Base-by-base conservation (phyloP, 805 yeast species). In the Ogataea degrootiae region DNA sequence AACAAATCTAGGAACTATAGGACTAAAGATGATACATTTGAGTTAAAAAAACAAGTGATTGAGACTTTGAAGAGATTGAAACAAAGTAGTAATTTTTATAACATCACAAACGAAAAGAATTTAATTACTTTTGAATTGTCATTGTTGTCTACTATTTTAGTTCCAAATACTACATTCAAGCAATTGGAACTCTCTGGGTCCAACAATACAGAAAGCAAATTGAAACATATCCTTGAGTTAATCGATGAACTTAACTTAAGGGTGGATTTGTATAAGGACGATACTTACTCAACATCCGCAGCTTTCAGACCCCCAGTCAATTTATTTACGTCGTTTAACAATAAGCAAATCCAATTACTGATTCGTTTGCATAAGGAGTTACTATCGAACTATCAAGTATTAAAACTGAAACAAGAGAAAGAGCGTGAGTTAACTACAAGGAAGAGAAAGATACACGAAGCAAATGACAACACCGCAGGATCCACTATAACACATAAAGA, bases 11-110 rank as follows among this genome's bases (percentile, higher is more conserved):
- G 49, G 22, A 54, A 48, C 26, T 60, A 54, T 41, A 53, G 51
- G 43, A 50, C 71, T 6, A 74, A 70, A 41, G 75, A 71, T 54
- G 71, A 68, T 47, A 54, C 69, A 3, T 65, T 56, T 47, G 83
- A 78, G 45, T 34, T 50, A 6, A 61, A 53, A 37, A 69, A 68
- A 48, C 60, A 60, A 34, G 66, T 72, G 48, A 53, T 49, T 17
- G 67, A 74, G 3, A 49, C 63, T 1, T 55, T 71, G n/a, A 68
- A 60, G 40, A 57, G 56, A 22, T 44, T 75, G 17, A 49, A 55
- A 15, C 63, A 62, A 8, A 57, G 53, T n/a, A 47, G 69, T 3
- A 71, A 74, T 1, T 34, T 63, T 8, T 6, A 17, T 12, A 26
- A 17, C 12, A 12, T 7, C 5, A 53, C 59, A 4, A 53, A 63